Evolutionary conservation across 345 rosid species (phyloP), one percentile per base, ranked within the genome.

Genomic region (Eucalyptus shirleyi): DNA sequence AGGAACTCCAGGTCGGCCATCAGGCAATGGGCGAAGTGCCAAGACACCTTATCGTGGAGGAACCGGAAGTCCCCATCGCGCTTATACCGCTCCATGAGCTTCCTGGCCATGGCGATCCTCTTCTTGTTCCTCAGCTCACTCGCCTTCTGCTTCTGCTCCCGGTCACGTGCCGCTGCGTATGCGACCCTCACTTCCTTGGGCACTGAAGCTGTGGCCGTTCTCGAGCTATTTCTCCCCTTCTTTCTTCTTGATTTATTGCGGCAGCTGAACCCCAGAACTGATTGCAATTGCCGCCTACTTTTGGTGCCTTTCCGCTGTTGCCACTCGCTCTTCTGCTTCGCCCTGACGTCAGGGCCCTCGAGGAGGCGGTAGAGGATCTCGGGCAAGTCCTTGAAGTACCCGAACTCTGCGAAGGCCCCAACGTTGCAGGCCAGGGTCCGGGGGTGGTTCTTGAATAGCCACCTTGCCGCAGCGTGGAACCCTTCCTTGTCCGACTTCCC

Each of bases 401-500:
- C 99, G 62, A 97, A 96, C 17, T 88, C 72, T 0, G 93, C 95
- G 60, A 94, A 89, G 3, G 92, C 60, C 8, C 93, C 93, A 18
- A 95, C 91, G 51, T 94, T 96, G 81, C 92, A 92, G 5, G 98
- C 96, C 8, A 96, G 91, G 3, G 97, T 96, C 90, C 93, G 91
- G 11, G 99, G 98, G 88, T 96, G 97, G 87, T 91, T 53, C 19
- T 88, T 82, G 80, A 94, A 94, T 26, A 96, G 93, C 96, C 98
- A 96, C 42, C 92, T 62, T 21, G 97, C 96, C 8, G 96, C 94
- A 4, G 93, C 88, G 69, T 94, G 94, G 91, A 94, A 96, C 40
- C 98, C 98, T 91, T 94, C 95, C 90, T 93, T 96, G 87, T 96
- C 96, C 1, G 96, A 93, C 89, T 96, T 96, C 15, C 96, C 97